Conservation (phyloP, 2,329 filamentous ascomycete species). For the Penicillium sp. region DNA sequence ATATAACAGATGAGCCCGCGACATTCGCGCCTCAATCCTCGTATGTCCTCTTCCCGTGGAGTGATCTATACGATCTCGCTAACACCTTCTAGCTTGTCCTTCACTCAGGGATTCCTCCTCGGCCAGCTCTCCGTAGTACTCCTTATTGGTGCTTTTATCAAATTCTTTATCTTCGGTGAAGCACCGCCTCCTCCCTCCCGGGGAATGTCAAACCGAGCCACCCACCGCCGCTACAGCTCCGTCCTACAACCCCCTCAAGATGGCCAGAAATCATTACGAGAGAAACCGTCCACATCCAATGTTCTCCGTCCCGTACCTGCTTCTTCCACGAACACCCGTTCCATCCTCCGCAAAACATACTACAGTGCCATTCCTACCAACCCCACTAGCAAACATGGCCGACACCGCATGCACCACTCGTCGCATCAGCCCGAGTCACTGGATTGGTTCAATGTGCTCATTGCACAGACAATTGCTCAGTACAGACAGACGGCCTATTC, state of each 20-base stretch:
- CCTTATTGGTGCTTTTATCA: conserved; percentile 91
- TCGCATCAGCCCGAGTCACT: conserved; percentile 94
- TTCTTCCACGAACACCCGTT: conserved; percentile 75
- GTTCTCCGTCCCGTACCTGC: conserved; percentile 69
- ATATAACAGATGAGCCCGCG: conserved; percentile 28
- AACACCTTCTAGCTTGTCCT: conserved; percentile 63
- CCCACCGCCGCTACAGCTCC: conserved; percentile 71
- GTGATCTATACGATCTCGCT: conserved; percentile 16
- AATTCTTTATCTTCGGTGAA: conserved; percentile 99
- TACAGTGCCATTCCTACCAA: conserved; percentile 63
- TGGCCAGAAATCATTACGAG: conserved; percentile 45
- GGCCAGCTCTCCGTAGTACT: conserved; percentile 91
- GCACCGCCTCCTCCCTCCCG: conserved; percentile 78
- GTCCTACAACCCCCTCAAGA: conserved; percentile 46
- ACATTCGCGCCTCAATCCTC: conserved; percentile 40
- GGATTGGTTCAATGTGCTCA: conserved; percentile 98
- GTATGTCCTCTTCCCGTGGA: conserved; percentile 29
- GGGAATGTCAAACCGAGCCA: conserved; percentile 68
- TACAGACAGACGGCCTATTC: conserved; percentile 88
- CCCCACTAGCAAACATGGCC: conserved; percentile 40
- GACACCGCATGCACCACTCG: conserved; percentile 50
- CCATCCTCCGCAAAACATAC: conserved; percentile 90
- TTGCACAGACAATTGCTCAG: conserved; percentile 95
- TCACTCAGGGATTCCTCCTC: conserved; percentile 88
- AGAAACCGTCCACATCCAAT: conserved; percentile 57